Base-by-base conservation (phyloP, 305 asterid species). In the Rubia peregrina region DNA sequence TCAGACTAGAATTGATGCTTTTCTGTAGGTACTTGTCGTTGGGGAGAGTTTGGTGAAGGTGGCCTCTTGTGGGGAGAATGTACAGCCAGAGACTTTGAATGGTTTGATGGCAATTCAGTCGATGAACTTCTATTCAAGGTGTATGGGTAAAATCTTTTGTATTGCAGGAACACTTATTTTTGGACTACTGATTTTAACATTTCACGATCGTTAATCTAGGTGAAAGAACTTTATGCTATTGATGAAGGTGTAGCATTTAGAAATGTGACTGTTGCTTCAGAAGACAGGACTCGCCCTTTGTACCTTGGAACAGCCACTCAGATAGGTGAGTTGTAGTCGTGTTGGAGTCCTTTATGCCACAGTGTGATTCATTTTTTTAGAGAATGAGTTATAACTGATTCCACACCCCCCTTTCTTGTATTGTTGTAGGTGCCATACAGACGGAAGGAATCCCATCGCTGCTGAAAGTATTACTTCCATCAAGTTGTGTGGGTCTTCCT, bases 41-140 rank as follows among this genome's bases (percentile, higher is more conserved):
- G 99, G 99, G 91, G 96, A 69, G 99, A 91, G 87, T 94, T 87
- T 84, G 99, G 99, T 76, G 96, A 94, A 85, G 96, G 98, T 73
- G 99, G 99, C 72, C 79, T 94, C 60, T 75, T 94, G 80, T 91
- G 99, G 98, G 98, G 99, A 72, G 99, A 91, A 85, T 91, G 99
- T 72, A 85, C 74, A 71, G 79, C 88, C 69, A 88, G 96, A 80
- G 82, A 88, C 71, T 85, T 82, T 76, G 98, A 94, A 74, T 94
- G 99, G 99, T 87, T 91, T 76, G 88, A 84, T 71, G 93, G 96
- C 43, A 76, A 87, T 86, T 87, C 88, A 7, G 82, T 85, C 10
- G 69, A 86, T 43, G 89, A 83, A 82, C 88, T 94, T 77, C 71
- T 94, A 81, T 85, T 72, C 63, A 91, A 94, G 98, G 98, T 94